phyloP scores from a whole-genome alignment of 192 early-diverging fungal species.

The Coemansia sp. region DNA sequence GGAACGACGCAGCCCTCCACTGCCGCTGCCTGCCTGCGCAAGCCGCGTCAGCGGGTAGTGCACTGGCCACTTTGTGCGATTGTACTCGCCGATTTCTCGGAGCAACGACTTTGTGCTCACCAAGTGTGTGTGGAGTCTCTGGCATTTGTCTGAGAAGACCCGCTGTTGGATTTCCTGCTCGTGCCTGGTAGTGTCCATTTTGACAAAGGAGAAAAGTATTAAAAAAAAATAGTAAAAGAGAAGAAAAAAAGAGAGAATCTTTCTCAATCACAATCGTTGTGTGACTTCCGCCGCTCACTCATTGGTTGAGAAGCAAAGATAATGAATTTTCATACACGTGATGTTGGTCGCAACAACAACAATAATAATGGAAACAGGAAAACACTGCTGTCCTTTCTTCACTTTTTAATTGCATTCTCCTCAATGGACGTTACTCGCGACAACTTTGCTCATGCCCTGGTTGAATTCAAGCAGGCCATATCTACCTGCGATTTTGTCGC shows the following conservation, averaged over 20 bases:
- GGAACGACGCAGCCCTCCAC: slow-evolving; percentile 23
- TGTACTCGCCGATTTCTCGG: slow-evolving; percentile 67
- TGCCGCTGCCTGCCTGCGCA: slow-evolving; percentile 1
- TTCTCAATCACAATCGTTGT: neutral
- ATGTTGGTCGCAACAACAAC: too few species aligned
- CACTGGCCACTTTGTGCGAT: slow-evolving; percentile 61
- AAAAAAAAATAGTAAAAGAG: neutral
- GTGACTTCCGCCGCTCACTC: neutral
- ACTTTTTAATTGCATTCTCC: neutral
- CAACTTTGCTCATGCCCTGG: slow-evolving; percentile 29
- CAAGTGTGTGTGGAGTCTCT: slow-evolving; percentile 66
- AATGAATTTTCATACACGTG: too few species aligned
- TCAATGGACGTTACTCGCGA: slow-evolving; percentile 40
- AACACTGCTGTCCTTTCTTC: neutral
- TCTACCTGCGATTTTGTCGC: slow-evolving; percentile 38
- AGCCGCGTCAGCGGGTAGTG: slow-evolving; percentile 61
- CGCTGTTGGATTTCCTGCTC: slow-evolving; percentile 57
- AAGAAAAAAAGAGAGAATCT: slow-evolving; percentile 2
- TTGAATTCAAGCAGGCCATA: slow-evolving; percentile 25
- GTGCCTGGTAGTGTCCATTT: slow-evolving; percentile 17
- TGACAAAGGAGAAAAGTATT: neutral
- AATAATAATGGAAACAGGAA: too few species aligned
- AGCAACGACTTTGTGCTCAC: slow-evolving; percentile 61
- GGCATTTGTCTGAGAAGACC: slow-evolving; percentile 73
- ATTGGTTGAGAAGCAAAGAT: too few species aligned